Conservation (phyloP, 164 flowering plant genomes). For the Vitis amurensis region DNA sequence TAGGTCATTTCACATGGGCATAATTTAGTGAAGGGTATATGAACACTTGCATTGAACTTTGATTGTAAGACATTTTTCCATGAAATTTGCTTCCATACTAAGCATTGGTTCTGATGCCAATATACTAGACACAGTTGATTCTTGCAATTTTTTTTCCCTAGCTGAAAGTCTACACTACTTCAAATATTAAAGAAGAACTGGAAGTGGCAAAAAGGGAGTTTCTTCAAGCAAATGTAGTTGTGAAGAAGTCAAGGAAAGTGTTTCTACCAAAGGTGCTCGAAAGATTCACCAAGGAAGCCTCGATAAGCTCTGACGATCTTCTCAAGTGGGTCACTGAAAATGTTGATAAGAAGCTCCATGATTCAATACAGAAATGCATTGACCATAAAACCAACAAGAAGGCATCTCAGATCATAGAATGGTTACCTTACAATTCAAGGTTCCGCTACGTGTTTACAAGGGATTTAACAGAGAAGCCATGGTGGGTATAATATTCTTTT, state of each 20-base stretch:
- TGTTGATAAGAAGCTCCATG: conserved; percentile 67
- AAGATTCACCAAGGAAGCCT: conserved; percentile 65
- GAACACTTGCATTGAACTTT: neutral
- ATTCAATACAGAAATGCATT: conserved; percentile 56
- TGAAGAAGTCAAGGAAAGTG: conserved; percentile 72
- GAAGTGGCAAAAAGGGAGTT: conserved; percentile 69
- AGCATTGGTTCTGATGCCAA: neutral
- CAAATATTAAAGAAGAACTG: conserved; percentile 61
- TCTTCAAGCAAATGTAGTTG: conserved; percentile 67
- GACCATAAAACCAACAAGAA: conserved; percentile 41
- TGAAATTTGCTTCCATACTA: neutral
- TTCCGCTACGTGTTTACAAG: conserved; percentile 60
- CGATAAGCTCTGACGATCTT: conserved; percentile 48
- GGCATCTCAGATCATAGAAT: conserved; percentile 61
- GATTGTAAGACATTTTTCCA: neutral
- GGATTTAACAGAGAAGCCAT: conserved; percentile 67
- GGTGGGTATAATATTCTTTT: conserved; percentile 39
- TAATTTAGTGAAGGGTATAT: too few relatives aligned
- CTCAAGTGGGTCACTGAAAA: conserved; percentile 63
- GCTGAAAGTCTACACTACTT: conserved; percentile 76
- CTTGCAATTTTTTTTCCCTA: conserved; percentile 17
- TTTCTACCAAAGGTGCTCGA: conserved; percentile 71
- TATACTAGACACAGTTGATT: neutral
- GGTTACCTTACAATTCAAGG: conserved; percentile 75
- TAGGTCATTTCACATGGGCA: too few relatives aligned